phyloP scores from a whole-genome alignment of 768 basidiomycete genomes.

The Psilocybe cyanescens region DNA sequence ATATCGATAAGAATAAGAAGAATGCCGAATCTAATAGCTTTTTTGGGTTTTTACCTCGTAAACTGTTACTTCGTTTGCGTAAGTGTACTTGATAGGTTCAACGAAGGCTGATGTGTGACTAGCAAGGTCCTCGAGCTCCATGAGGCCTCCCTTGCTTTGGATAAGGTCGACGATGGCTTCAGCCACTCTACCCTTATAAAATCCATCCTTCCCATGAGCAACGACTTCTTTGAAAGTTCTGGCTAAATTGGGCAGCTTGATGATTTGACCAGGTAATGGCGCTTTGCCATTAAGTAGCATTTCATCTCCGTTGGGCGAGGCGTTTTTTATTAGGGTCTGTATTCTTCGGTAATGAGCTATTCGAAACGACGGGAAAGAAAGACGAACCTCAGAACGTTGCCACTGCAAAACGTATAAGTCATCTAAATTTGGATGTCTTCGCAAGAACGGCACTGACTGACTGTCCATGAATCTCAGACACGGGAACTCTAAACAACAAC shows the following conservation, averaged over 20 bases:
- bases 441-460: constrained; percentile 38
- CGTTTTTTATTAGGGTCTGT: constrained; percentile 71
- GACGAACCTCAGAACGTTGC: constrained; percentile 57
- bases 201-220: constrained; percentile 86
- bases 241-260: constrained; percentile 81
- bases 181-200: constrained; percentile 91
- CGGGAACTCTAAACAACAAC: constrained; percentile 65
- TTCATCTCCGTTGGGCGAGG: constrained; percentile 84
- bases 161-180: constrained; percentile 88
- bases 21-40: neutral
- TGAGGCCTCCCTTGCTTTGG: constrained; percentile 85
- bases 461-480: constrained; percentile 78
- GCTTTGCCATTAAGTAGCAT: constrained; percentile 87
- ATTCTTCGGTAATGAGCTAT: neutral
- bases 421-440: neutral
- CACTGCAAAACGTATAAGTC: constrained; percentile 38
- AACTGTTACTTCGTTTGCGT: constrained; percentile 81
- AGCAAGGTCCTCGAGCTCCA: constrained; percentile 95
- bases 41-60: constrained; percentile 70
- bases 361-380: neutral
- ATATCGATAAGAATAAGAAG: constrained; percentile 2
- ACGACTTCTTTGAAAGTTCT: constrained; percentile 82
- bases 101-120: constrained; percentile 79
- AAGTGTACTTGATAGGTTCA: constrained; percentile 91
- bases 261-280: constrained; percentile 84